phyloP scores from a whole-genome alignment of 1,284 basidiomycete genomes.

The Cutaneotrichosporon curvatum region DNA sequence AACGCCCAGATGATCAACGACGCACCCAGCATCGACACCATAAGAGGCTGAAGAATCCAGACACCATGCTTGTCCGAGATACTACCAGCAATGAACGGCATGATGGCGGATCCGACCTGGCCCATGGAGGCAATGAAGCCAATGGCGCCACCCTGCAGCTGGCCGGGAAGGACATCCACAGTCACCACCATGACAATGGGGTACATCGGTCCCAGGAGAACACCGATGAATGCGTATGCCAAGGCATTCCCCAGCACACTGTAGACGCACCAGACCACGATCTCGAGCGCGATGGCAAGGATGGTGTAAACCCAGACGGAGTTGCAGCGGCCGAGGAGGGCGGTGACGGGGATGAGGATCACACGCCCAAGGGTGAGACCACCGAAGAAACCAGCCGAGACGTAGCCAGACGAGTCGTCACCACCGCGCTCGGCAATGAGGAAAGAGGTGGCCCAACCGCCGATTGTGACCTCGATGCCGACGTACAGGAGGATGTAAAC shows the following conservation, averaged over 20 bases:
- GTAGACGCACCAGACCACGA: constrained; percentile 59
- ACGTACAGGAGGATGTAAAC: constrained; percentile 39
- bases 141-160: constrained; percentile 59
- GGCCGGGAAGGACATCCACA: constrained; percentile 52
- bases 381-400: constrained; percentile 41
- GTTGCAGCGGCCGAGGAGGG: constrained; percentile 28
- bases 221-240: constrained; percentile 55
- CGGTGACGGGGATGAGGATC: constrained; percentile 38
- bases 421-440: constrained; percentile 36
- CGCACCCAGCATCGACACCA: constrained; percentile 27
- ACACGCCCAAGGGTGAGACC: constrained; percentile 39
- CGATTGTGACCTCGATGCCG: constrained; percentile 38
- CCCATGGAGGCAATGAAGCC: constrained; percentile 58
- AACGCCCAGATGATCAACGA: constrained; percentile 30
- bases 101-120: constrained; percentile 58
- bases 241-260: constrained; percentile 57
- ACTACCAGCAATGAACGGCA: constrained; percentile 53
- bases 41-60: constrained; percentile 41
- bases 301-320: constrained; percentile 32
- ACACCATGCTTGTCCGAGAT: constrained; percentile 34
- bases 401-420: constrained; percentile 33
- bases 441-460: constrained; percentile 42
- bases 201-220: constrained; percentile 54
- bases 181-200: constrained; percentile 52
- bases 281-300: constrained; percentile 48